phyloP scores from a whole-genome alignment of 2,329 filamentous ascomycete species.

The Exophiala lecanii-corni region DNA sequence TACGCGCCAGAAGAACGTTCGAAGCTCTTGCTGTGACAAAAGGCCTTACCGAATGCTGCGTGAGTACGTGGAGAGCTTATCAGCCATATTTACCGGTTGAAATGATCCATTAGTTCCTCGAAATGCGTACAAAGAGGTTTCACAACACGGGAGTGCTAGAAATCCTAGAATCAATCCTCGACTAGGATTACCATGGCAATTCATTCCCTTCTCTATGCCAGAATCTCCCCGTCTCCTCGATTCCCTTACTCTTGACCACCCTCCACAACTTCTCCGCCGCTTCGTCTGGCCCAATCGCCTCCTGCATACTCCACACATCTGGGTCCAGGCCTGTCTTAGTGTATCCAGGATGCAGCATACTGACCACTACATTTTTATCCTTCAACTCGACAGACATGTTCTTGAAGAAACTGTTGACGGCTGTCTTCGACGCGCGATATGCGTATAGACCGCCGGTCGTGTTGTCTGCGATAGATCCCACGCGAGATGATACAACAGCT shows the following conservation, averaged over 20 bases:
- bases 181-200: slow-evolving; percentile 36
- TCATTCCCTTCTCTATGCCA: slow-evolving; percentile 42
- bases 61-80: no score
- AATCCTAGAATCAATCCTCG: no score
- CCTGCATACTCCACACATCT: slow-evolving; percentile 18
- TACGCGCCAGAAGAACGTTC: no score
- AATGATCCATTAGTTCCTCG: no score
- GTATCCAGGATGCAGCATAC: slow-evolving; percentile 42
- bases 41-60: no score
- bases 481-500: slow-evolving; percentile 39
- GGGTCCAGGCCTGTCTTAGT: slow-evolving; percentile 36
- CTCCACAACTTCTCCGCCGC: slow-evolving; percentile 41
- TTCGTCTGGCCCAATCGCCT: slow-evolving; percentile 42
- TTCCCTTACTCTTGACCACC: slow-evolving; percentile 34
- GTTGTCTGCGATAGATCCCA: slow-evolving; percentile 42
- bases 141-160: no score
- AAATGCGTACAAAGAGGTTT: no score
- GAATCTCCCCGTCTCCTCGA: slow-evolving; percentile 40
- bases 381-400: slow-evolving; percentile 40
- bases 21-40: no score
- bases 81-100: no score
- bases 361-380: slow-evolving; percentile 36
- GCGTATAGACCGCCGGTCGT: slow-evolving; percentile 38
- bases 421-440: slow-evolving; percentile 42
- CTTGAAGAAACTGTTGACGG: slow-evolving; percentile 42